Evolutionary conservation across 2,329 filamentous ascomycete species (phyloP), one percentile per base, ranked within the genome.

Genomic region (Aspergillus sp.): DNA sequence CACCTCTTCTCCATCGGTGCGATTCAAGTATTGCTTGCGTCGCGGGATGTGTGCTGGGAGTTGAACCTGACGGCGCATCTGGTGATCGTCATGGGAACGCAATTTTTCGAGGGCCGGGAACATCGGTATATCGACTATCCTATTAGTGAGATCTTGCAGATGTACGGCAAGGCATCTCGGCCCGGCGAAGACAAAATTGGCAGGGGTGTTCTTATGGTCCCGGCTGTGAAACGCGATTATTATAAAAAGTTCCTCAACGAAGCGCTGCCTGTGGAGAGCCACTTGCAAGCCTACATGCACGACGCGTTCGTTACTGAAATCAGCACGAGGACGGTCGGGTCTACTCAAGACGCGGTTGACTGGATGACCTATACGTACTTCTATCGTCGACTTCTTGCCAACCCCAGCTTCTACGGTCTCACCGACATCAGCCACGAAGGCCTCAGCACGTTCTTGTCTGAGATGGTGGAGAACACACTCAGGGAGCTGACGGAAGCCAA

Each of bases 301-400:
- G 93, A 98, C 62, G 88, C 86, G 1, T 96, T 98, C 49, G 89
- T 98, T 27, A 88, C 89, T 0, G 91, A 98, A 61, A 86, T 96
- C 51, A 95, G 86, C 67, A 93, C 86, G 12, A 89, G 86, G 68
- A 93, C 88, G 58, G 91, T 98, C 39, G 78, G 86, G 49, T 94
- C 88, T 8, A 93, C 86, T 10, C 91, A 96, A 48, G 89, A 96
- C 63, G 91, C 89, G 8, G 88, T 98, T 46, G 93, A 94, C 62
- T 98, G 91, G 91, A 85, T 86, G 24, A 96, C 91, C 0, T 96
- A 95, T 57, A 95, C 89, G 8, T 98, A 94, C 66, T 95, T 96
- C 65, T 98, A 98, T 65, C 82, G 91, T 26, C 81, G 91, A 37
- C 73, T 98, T 24, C 73, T 96, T 22, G 88, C 89, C 17, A 98